phyloP scores from a whole-genome alignment of 805 yeast species.

The Nakazawaea laoshanensis region DNA sequence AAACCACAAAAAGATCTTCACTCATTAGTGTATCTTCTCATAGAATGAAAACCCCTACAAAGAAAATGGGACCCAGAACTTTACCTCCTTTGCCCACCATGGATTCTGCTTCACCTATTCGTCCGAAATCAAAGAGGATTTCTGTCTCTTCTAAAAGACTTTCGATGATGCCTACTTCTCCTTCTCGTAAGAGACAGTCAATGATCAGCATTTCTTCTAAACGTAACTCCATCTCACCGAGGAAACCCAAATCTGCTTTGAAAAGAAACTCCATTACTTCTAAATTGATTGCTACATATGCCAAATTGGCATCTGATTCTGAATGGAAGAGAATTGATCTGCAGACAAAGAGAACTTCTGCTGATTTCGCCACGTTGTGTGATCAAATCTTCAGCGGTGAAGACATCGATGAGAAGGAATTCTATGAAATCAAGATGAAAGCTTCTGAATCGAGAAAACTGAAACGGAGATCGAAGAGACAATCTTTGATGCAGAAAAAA shows the following conservation, averaged over 20 bases:
- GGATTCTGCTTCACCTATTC: slow-evolving; percentile 32
- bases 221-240: slow-evolving; percentile 12
- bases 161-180: slow-evolving; percentile 12
- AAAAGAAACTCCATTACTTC: slow-evolving; percentile 69
- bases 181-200: slow-evolving; percentile 15
- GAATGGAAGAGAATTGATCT: slow-evolving; percentile 66
- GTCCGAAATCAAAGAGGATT: slow-evolving; percentile 18
- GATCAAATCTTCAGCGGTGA: slow-evolving; percentile 73
- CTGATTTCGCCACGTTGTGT: slow-evolving; percentile 70
- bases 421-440: slow-evolving; percentile 33
- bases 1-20: slow-evolving; percentile 7
- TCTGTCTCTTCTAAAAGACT: slow-evolving; percentile 11
- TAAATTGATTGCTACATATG: slow-evolving; percentile 63
- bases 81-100: slow-evolving; percentile 36
- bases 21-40: slow-evolving; percentile 2
- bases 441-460: slow-evolving; percentile 35
- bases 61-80: slow-evolving; percentile 29
- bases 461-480: slow-evolving; percentile 32
- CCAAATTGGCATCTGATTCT: slow-evolving; percentile 54
- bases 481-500: slow-evolving; percentile 28
- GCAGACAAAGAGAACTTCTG: slow-evolving; percentile 68
- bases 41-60: slow-evolving; percentile 12
- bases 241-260: slow-evolving; percentile 18
- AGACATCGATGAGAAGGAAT: slow-evolving; percentile 36
- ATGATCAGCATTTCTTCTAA: slow-evolving; percentile 11